These are phyloP conservation scores for Marchantia polymorpha DNA, from an alignment of 225 moss, liverwort and hornwort genomes.

Conservation along the genomic window DNA sequence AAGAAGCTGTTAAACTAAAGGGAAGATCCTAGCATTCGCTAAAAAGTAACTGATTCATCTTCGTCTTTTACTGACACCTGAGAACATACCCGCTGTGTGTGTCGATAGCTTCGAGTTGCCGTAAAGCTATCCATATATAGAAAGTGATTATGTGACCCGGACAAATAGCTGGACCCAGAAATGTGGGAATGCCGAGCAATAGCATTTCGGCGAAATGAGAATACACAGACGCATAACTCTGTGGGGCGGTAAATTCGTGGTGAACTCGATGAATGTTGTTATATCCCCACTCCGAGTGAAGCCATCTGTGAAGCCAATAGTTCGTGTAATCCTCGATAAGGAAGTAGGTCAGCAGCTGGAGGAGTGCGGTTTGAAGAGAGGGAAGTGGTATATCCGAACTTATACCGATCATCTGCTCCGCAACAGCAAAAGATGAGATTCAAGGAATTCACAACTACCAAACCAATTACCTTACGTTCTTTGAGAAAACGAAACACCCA, in stretches of 20 bases:
- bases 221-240: conserved; percentile 44
- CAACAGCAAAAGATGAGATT: conserved; percentile 23
- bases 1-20: neutral
- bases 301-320: conserved; percentile 57
- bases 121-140: conserved; percentile 46
- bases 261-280: conserved; percentile 45
- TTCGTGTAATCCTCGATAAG: conserved; percentile 49
- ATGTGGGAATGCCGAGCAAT: conserved; percentile 42
- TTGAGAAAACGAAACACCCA: too few relatives aligned
- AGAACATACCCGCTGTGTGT: conserved; percentile 50
- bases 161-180: conserved; percentile 38
- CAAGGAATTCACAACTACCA: neutral
- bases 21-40: neutral
- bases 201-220: conserved; percentile 38
- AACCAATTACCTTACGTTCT: too few relatives aligned
- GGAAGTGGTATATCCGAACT: conserved; percentile 40
- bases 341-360: conserved; percentile 43
- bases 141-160: conserved; percentile 52
- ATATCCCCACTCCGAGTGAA: conserved; percentile 50
- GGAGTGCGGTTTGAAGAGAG: conserved; percentile 13
- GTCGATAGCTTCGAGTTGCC: conserved; percentile 51
- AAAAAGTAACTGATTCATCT: neutral
- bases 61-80: neutral
- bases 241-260: conserved; percentile 47
- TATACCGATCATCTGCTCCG: conserved; percentile 52